These are phyloP conservation scores for Lichtheimia ramosa DNA, from an alignment of 371 early-diverging fungal species.

Conservation along the genomic window DNA sequence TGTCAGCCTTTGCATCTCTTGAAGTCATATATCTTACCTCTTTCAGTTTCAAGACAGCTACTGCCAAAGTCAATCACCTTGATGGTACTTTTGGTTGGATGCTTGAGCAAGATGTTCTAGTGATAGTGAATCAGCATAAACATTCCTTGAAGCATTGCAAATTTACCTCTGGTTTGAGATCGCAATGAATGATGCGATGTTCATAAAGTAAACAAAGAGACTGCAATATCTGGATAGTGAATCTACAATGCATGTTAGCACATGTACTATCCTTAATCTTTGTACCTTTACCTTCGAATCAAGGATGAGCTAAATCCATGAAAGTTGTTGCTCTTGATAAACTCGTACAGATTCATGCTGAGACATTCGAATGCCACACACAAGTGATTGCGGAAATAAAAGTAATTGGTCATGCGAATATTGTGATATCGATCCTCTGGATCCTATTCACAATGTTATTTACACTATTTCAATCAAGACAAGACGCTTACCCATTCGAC, in stretches of 20 bases:
- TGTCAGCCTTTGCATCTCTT: not conserved
- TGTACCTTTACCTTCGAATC: constrained; percentile 60
- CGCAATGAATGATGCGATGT: constrained; percentile 95
- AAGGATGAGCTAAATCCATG: constrained; percentile 85
- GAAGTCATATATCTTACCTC: constrained; percentile 10
- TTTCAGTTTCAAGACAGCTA: constrained; percentile 73
- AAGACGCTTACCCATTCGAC: constrained; percentile 54
- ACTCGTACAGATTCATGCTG: constrained; percentile 96
- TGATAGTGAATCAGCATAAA: not conserved
- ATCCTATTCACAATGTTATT: constrained; percentile 60
- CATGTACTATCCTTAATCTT: not conserved
- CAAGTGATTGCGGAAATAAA: constrained; percentile 91
- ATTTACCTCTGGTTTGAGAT: constrained; percentile 94
- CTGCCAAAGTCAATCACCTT: constrained; percentile 95
- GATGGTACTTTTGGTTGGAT: constrained; percentile 58
- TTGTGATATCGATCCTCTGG: constrained; percentile 79
- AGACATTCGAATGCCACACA: constrained; percentile 96
- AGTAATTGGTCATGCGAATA: constrained; percentile 88
- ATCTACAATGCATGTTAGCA: constrained; percentile 32
- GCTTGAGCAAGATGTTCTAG: constrained; percentile 65
- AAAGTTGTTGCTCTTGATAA: constrained; percentile 92
- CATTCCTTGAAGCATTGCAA: too few relatives aligned
- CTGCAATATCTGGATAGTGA: constrained; percentile 86
- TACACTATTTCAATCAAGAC: not conserved
- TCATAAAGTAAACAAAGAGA: constrained; percentile 75